These are phyloP conservation scores for Cercospora zeae-maydis DNA, from an alignment of 2,329 filamentous ascomycete species.

Conservation along the genomic window DNA sequence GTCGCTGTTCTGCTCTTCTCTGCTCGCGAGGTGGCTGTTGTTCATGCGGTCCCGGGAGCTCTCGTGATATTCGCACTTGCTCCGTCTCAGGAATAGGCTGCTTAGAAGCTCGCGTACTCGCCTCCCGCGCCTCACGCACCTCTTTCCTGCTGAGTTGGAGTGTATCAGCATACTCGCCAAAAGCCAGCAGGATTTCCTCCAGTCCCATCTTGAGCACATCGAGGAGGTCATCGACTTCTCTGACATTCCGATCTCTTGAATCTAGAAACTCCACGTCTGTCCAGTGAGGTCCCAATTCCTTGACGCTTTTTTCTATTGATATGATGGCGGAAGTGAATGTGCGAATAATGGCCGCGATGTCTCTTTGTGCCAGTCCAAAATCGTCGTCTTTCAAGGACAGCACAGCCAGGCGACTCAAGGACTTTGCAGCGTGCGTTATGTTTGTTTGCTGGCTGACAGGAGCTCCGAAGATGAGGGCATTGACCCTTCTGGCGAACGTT, in stretches of 20 bases:
- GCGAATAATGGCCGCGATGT: slow-evolving; percentile 71
- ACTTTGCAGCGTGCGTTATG: slow-evolving; percentile 66
- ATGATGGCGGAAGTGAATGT: slow-evolving; percentile 66
- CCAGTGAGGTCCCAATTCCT: slow-evolving; percentile 65
- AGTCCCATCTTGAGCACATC: slow-evolving; percentile 63
- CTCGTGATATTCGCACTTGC: not conserved
- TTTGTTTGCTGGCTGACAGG: slow-evolving; percentile 68
- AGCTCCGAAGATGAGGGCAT: slow-evolving; percentile 63
- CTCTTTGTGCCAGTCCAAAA: slow-evolving; percentile 80
- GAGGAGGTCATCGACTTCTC: slow-evolving; percentile 69
- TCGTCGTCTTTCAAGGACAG: slow-evolving; percentile 75
- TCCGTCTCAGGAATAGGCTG: slow-evolving; percentile 4
- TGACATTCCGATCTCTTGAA: slow-evolving; percentile 47
- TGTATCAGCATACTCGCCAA: slow-evolving; percentile 69
- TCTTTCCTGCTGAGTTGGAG: slow-evolving; percentile 68
- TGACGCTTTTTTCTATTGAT: slow-evolving; percentile 66
- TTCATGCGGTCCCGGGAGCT: not conserved
- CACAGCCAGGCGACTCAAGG: slow-evolving; percentile 61
- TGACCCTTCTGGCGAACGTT: slow-evolving; percentile 62
- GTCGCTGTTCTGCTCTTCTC: not conserved
- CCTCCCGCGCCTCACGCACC: slow-evolving; percentile 69
- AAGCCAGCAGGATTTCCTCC: slow-evolving; percentile 62
- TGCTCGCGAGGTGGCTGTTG: not conserved
- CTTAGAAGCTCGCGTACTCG: slow-evolving; percentile 11
- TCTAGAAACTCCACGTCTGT: slow-evolving; percentile 63